Evolutionary conservation across 164 flowering plant genomes (phyloP).

Genomic region (Nelumbo lutea): DNA sequence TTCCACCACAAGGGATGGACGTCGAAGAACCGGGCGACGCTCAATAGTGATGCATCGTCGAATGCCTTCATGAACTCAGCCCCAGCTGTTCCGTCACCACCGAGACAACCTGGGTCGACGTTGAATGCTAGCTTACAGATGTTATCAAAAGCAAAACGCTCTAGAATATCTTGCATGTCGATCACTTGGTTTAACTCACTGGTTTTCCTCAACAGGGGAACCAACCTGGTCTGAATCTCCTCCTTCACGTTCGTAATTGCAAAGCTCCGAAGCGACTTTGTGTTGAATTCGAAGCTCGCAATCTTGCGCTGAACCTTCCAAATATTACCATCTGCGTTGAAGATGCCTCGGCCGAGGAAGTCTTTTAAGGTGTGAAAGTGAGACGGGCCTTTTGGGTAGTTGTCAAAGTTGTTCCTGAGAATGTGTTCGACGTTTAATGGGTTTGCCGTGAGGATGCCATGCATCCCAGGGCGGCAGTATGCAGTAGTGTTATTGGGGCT

Average conservation of each 20-base stretch:
- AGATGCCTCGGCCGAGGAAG: constrained; percentile 54
- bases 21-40: neutral
- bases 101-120: neutral
- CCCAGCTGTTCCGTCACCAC: neutral
- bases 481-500: constrained; percentile 40
- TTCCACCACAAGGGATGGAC: neutral
- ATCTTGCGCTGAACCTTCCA: constrained; percentile 50
- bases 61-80: neutral
- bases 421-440: constrained; percentile 46
- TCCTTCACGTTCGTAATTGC: neutral
- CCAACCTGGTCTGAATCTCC: neutral
- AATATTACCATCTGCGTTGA: constrained; percentile 43
- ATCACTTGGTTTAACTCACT: neutral
- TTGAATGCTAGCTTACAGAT: neutral
- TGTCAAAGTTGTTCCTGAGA: constrained; percentile 47
- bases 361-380: constrained; percentile 47
- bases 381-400: constrained; percentile 73
- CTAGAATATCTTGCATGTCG: neutral
- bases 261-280: neutral
- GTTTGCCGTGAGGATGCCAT: constrained; percentile 36
- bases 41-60: neutral
- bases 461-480: constrained; percentile 41
- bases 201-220: neutral
- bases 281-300: constrained; percentile 2
- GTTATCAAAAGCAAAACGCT: neutral